Conservation (phyloP, 768 basidiomycete species). For the Suillus subalutaceus region DNA sequence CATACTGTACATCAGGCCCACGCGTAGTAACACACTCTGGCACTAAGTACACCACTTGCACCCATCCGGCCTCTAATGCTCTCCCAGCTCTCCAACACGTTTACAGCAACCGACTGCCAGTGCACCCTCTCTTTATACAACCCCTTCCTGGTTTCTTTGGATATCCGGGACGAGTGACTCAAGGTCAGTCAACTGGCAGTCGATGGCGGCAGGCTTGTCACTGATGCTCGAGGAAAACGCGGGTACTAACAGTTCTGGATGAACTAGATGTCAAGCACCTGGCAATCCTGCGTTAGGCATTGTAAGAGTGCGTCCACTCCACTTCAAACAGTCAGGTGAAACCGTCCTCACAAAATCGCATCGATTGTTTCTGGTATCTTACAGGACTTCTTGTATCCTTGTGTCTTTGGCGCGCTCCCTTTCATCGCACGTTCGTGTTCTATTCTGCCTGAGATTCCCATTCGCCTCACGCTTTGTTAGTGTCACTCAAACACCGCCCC, state of each 20-base stretch:
- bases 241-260: slow-evolving; percentile 62
- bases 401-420: not conserved
- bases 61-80: too few relatives aligned
- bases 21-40: too few relatives aligned
- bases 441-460: not conserved
- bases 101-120: too few relatives aligned
- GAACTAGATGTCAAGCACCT: not conserved
- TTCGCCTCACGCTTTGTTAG: not conserved
- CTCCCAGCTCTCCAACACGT: too few relatives aligned
- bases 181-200: slow-evolving; percentile 65
- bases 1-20: too few relatives aligned
- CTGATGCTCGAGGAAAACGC: slow-evolving; percentile 73
- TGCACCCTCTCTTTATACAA: too few relatives aligned
- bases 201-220: slow-evolving; percentile 61
- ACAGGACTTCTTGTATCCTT: not conserved
- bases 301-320: not conserved
- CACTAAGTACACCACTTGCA: too few relatives aligned
- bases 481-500: not conserved
- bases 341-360: not conserved
- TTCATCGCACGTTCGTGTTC: not conserved
- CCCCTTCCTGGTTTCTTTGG: too few relatives aligned
- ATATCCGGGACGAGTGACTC: slow-evolving; percentile 63
- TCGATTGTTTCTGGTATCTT: not conserved
- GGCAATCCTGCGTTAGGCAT: not conserved
- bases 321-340: not conserved